A percentile compares a stretch with the other conserved stretches of the same genome.
These are phyloP conservation scores for Sordariomycetes sp. DNA, from an alignment of 2,329 filamentous ascomycete genomes.

Conservation along the genomic window DNA sequence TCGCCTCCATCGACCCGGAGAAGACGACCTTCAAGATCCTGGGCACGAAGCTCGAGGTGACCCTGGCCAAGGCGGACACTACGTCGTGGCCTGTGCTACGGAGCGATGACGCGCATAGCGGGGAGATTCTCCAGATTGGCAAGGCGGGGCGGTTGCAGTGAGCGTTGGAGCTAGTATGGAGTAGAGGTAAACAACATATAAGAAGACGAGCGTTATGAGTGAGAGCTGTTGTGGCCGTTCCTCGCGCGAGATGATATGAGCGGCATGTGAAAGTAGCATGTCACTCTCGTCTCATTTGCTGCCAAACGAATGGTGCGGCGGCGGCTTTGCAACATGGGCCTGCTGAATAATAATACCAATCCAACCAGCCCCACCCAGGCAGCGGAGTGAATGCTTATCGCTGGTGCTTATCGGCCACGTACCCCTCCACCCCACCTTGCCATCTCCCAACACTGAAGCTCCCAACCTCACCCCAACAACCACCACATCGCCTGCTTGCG, in stretches of 20 bases:
- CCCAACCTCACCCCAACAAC: neutral
- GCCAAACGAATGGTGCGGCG: too few relatives aligned
- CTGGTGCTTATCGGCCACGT: neutral
- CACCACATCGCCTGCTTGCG: neutral
- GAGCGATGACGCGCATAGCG: conserved; percentile 57
- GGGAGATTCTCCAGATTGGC: conserved; percentile 84
- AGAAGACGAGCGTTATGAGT: neutral
- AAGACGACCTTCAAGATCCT: conserved; percentile 72
- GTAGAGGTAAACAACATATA: neutral
- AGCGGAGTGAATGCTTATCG: neutral
- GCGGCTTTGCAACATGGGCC: neutral
- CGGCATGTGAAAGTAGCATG: too few relatives aligned
- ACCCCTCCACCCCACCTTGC: neutral
- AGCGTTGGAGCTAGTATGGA: neutral
- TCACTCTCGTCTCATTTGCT: too few relatives aligned
- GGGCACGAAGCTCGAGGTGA: conserved; percentile 82
- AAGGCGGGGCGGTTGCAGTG: conserved; percentile 48
- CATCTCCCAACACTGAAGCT: neutral
- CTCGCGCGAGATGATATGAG: too few relatives aligned
- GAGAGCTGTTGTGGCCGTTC: too few relatives aligned
- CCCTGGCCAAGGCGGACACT: conserved; percentile 59
- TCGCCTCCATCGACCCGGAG: conserved; percentile 62
- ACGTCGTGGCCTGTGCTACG: conserved; percentile 78
- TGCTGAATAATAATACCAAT: neutral
- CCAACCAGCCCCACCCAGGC: neutral